These are phyloP conservation scores for Diaporthe nobilis DNA, from an alignment of 2,329 filamentous ascomycete species.

Conservation along the genomic window DNA sequence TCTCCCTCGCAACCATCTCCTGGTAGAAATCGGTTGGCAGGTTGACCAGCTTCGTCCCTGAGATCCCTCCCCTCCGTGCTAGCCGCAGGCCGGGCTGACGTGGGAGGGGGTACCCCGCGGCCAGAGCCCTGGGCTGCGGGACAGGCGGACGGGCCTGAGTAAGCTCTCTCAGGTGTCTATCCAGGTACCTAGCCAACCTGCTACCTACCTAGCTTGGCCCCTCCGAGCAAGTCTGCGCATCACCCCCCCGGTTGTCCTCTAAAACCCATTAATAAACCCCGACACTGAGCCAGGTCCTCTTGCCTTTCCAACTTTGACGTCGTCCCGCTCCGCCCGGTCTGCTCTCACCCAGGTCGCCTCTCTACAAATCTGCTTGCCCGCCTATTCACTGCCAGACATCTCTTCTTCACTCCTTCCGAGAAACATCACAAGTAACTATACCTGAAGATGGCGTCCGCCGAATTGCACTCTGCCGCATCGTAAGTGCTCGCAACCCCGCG, in stretches of 20 bases:
- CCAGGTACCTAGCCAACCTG: neutral
- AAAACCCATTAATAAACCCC: conserved; percentile 39
- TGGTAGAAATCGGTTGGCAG: conserved; percentile 5
- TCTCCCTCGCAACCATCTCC: neutral
- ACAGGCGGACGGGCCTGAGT: conserved; percentile 36
- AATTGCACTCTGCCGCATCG: conserved; percentile 48
- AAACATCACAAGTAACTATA: conserved; percentile 45
- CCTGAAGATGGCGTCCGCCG: conserved; percentile 47
- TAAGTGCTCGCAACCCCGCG: conserved; percentile 46
- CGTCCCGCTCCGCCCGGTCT: conserved; percentile 31
- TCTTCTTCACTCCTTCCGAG: conserved; percentile 13
- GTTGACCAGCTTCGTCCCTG: neutral
- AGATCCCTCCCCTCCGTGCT: neutral
- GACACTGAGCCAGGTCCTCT: conserved; percentile 35
- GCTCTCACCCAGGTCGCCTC: conserved; percentile 33
- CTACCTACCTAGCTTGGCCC: conserved; percentile 14
- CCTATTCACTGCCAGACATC: conserved; percentile 24
- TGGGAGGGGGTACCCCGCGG: conserved; percentile 36
- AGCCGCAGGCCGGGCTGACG: conserved; percentile 9
- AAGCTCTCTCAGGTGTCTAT: conserved; percentile 34
- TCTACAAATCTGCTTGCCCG: conserved; percentile 27
- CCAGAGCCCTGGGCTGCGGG: conserved; percentile 25
- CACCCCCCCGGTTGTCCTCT: conserved; percentile 31
- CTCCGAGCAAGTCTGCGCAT: conserved; percentile 34
- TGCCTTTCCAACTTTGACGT: conserved; percentile 34